Conservation (phyloP, 176 grass and related monocot species). For the Bolboschoenus planiculmis region DNA sequence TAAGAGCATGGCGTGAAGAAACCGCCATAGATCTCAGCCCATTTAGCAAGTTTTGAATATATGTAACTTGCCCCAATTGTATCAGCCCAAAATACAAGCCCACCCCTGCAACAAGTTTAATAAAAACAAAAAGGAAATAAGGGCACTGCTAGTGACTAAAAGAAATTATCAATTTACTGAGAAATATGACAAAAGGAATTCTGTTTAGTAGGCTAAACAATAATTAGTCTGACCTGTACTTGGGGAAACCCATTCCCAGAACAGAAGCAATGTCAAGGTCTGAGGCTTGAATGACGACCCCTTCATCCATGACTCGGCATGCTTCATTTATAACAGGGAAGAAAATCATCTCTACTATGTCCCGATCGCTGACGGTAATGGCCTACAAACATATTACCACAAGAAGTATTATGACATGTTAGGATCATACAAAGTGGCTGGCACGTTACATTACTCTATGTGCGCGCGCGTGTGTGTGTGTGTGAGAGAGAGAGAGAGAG, state of each 20-base stretch:
- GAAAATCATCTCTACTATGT: conserved; percentile 94
- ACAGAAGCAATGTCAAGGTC: conserved; percentile 94
- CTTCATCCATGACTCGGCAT: conserved; percentile 88
- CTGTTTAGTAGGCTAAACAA: neutral
- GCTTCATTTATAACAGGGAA: conserved; percentile 93
- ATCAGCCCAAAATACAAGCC: conserved; percentile 88
- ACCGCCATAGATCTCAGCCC: conserved; percentile 58
- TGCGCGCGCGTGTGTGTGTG: too few species aligned
- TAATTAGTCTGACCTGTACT: conserved; percentile 56
- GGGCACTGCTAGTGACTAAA: neutral
- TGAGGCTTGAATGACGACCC: conserved; percentile 61
- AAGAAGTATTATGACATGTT: neutral
- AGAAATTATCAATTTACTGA: too few species aligned
- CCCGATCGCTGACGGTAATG: conserved; percentile 60
- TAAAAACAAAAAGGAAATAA: neutral
- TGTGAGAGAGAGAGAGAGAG: too few species aligned
- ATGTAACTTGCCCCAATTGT: conserved; percentile 73
- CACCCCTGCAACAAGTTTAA: conserved; percentile 56
- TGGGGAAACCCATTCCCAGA: conserved; percentile 96
- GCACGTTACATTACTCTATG: neutral
- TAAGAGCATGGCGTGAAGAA: conserved; percentile 75
- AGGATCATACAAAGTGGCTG: neutral
- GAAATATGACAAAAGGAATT: too few species aligned
- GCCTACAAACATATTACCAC: conserved; percentile 38
- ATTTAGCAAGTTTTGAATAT: conserved; percentile 64